A percentile compares a stretch with the other conserved stretches of the same genome.
phyloP scores from a whole-genome alignment of 2,329 filamentous ascomycete genomes.

The Scytalidium sp. region DNA sequence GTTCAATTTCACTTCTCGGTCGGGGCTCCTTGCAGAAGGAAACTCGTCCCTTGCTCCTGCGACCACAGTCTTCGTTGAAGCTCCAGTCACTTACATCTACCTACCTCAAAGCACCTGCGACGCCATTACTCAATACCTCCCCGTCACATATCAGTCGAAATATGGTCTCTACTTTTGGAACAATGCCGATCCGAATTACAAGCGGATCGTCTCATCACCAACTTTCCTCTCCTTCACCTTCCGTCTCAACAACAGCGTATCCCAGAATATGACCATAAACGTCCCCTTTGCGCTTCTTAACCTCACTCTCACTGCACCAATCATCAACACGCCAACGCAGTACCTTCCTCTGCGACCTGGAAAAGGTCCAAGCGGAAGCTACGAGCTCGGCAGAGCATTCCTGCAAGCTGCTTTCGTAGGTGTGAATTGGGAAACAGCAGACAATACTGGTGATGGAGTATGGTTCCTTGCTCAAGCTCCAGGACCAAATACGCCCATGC shows the following conservation, averaged over 20 bases:
- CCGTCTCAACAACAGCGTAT: constrained; percentile 10
- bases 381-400: constrained; percentile 32
- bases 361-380: constrained; percentile 3
- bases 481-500: constrained; percentile 15
- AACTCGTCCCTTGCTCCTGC: constrained; percentile 11
- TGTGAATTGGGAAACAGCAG: constrained; percentile 21
- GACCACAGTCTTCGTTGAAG: constrained; percentile 11
- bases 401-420: constrained; percentile 34
- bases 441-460: neutral
- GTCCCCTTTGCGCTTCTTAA: constrained; percentile 16
- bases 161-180: constrained; percentile 33
- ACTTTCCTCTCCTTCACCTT: constrained; percentile 34
- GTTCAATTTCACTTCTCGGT: constrained; percentile 10
- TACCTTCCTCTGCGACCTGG: constrained; percentile 10
- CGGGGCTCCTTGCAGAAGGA: constrained; percentile 11
- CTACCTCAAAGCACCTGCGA: constrained; percentile 31
- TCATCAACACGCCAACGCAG: constrained; percentile 8
- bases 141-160: constrained; percentile 24
- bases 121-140: constrained; percentile 28
- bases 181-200: constrained; percentile 19
- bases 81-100: constrained; percentile 28
- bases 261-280: constrained; percentile 28
- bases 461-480: constrained; percentile 29
- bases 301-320: constrained; percentile 11
- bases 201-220: constrained; percentile 29